phyloP scores from a whole-genome alignment of 1,139 yeast genomes.

The Wickerhamomyces sp. region DNA sequence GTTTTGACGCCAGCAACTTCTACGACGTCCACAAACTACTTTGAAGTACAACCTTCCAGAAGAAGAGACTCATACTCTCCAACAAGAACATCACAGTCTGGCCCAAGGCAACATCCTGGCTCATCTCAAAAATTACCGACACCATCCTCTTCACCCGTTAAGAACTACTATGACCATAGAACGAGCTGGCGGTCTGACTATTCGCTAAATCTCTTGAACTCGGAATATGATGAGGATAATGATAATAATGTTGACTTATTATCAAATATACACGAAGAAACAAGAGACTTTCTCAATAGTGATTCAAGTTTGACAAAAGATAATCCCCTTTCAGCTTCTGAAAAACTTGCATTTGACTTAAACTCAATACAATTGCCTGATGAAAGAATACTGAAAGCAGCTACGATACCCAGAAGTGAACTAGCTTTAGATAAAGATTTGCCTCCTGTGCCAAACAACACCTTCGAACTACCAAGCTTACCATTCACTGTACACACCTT shows the following conservation, averaged over 20 bases:
- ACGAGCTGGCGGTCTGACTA: constrained; percentile 24
- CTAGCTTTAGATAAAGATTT: background rate
- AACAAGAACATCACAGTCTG: background rate
- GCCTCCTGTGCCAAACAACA: constrained; percentile 30
- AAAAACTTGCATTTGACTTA: background rate
- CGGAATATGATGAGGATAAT: constrained; percentile 26
- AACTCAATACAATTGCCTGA: background rate
- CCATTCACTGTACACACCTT: constrained; percentile 53
- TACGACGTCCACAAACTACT: background rate
- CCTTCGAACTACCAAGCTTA: constrained; percentile 47
- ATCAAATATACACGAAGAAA: background rate
- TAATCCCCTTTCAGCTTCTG: background rate
- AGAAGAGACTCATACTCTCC: constrained; percentile 1
- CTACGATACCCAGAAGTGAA: background rate
- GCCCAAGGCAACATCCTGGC: constrained; percentile 4
- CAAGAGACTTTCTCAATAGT: background rate
- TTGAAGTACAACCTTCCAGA: background rate
- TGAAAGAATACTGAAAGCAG: background rate
- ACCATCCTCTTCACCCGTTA: constrained; percentile 22
- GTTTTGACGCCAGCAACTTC: constrained; percentile 9
- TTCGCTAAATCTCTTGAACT: constrained; percentile 16
- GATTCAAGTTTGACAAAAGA: background rate
- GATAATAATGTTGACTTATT: background rate
- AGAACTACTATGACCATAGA: constrained; percentile 22
- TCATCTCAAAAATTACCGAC: constrained; percentile 6